These are phyloP conservation scores for Achlya hypogyna DNA, from an alignment of 352 stramenopile genomes.

Conservation along the genomic window DNA sequence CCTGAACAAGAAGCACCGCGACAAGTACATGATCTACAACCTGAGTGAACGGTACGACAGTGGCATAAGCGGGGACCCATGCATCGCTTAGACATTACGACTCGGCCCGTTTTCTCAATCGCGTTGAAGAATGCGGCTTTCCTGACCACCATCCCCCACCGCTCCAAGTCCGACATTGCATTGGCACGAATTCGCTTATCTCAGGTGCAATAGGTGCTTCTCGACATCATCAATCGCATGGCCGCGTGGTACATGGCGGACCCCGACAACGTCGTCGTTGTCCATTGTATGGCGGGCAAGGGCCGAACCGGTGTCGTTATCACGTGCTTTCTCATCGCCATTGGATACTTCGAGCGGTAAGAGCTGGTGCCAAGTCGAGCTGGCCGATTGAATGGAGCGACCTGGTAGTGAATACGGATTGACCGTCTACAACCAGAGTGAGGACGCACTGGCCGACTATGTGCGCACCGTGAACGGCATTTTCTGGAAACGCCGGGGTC, in stretches of 20 bases:
- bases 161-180: slow-evolving; percentile 24
- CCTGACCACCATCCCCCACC: slow-evolving; percentile 73
- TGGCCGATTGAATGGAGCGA: not conserved
- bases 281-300: slow-evolving; percentile 74
- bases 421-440: not conserved
- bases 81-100: slow-evolving; percentile 39
- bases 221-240: slow-evolving; percentile 84
- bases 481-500: slow-evolving; percentile 66
- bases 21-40: slow-evolving; percentile 72
- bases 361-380: not conserved
- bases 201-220: slow-evolving; percentile 37
- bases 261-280: slow-evolving; percentile 62
- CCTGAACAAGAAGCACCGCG: slow-evolving; percentile 54
- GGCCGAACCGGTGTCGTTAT: slow-evolving; percentile 73
- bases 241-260: slow-evolving; percentile 54
- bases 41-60: slow-evolving; percentile 53
- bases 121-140: slow-evolving; percentile 69
- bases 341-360: slow-evolving; percentile 44
- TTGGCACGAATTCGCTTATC: not conserved
- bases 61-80: not conserved
- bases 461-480: slow-evolving; percentile 1
- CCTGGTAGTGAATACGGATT: not conserved
- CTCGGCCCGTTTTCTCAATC: slow-evolving; percentile 58
- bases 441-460: not conserved
- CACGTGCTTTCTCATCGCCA: slow-evolving; percentile 72